These are phyloP conservation scores for Austroboletus niveus DNA, from an alignment of 1,284 basidiomycete species.

Conservation along the genomic window DNA sequence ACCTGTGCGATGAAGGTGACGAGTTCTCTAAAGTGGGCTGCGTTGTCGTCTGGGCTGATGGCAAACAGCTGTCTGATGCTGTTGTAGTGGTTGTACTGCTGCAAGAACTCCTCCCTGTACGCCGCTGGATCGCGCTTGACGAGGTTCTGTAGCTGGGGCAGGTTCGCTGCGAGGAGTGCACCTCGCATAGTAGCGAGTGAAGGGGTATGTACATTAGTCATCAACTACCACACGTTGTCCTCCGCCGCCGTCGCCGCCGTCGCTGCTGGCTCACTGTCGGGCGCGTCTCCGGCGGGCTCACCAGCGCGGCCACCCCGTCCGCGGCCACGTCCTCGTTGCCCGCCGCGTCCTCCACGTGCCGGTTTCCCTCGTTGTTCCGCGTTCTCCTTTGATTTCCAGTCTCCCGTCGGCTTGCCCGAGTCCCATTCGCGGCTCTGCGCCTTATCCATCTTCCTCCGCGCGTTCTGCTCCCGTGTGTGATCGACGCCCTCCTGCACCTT, in stretches of 20 bases:
- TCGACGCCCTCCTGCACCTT: constrained; percentile 68
- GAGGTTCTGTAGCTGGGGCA: constrained; percentile 89
- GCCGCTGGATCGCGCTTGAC: constrained; percentile 92
- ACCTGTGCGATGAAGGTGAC: constrained; percentile 79
- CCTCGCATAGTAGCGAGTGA: background rate
- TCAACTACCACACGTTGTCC: background rate
- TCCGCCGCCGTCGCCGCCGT: constrained; percentile 6
- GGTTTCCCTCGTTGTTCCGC: constrained; percentile 19
- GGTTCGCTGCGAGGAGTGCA: constrained; percentile 55
- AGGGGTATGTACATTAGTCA: background rate
- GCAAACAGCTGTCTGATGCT: constrained; percentile 84
- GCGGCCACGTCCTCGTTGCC: constrained; percentile 36
- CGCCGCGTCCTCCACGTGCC: constrained; percentile 33
- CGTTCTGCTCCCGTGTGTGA: constrained; percentile 69
- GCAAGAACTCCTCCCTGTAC: constrained; percentile 97
- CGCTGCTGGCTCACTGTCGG: background rate
- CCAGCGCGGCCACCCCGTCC: constrained; percentile 21
- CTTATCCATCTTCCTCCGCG: constrained; percentile 76
- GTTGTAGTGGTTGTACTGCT: constrained; percentile 97
- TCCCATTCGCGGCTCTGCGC: constrained; percentile 78
- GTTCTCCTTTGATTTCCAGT: constrained; percentile 37
- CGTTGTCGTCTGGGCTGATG: constrained; percentile 76
- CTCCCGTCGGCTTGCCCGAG: constrained; percentile 59
- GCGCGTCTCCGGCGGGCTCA: background rate
- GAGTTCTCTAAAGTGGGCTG: constrained; percentile 80